A percentile compares a stretch with the other conserved stretches of the same genome.
Evolutionary conservation across 306 rosid species (phyloP).

Genomic region (Dryas octopetala): DNA sequence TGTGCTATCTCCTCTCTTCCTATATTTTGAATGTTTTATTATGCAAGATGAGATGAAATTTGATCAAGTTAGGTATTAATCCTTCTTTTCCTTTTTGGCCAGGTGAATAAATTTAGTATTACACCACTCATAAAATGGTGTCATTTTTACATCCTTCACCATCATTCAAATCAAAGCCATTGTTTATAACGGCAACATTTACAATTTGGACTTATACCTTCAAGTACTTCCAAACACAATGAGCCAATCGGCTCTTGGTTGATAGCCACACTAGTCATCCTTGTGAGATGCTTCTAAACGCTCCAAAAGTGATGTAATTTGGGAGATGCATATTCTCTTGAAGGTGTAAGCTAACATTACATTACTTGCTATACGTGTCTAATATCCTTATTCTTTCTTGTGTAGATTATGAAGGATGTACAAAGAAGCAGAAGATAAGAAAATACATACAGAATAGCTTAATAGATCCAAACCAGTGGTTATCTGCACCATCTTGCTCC

Average conservation of each 20-base stretch:
- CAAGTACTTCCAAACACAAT: background rate
- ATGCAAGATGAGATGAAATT: too few relatives aligned
- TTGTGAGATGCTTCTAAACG: background rate
- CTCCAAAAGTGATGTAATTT: background rate
- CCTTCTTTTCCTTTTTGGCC: too few relatives aligned
- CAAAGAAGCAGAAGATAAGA: slow-evolving; percentile 88
- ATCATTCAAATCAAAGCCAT: too few relatives aligned
- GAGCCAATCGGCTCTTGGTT: slow-evolving; percentile 1
- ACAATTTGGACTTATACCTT: too few relatives aligned
- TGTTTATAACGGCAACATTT: too few relatives aligned
- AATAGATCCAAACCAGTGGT: slow-evolving; percentile 80
- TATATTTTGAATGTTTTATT: too few relatives aligned
- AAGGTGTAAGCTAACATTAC: slow-evolving; percentile 7
- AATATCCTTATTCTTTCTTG: slow-evolving; percentile 46
- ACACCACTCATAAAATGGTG: too few relatives aligned
- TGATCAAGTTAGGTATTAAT: too few relatives aligned
- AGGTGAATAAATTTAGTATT: too few relatives aligned
- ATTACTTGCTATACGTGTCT: background rate
- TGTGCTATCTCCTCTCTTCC: too few relatives aligned
- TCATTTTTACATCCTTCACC: too few relatives aligned
- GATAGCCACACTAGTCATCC: background rate
- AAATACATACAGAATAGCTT: slow-evolving; percentile 82
- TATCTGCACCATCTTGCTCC: slow-evolving; percentile 92
- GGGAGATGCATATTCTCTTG: background rate
- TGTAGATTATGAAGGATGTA: slow-evolving; percentile 92